Evolutionary conservation across 2,329 filamentous ascomycete genomes (phyloP).

Genomic region (Fonsecaea monophora): DNA sequence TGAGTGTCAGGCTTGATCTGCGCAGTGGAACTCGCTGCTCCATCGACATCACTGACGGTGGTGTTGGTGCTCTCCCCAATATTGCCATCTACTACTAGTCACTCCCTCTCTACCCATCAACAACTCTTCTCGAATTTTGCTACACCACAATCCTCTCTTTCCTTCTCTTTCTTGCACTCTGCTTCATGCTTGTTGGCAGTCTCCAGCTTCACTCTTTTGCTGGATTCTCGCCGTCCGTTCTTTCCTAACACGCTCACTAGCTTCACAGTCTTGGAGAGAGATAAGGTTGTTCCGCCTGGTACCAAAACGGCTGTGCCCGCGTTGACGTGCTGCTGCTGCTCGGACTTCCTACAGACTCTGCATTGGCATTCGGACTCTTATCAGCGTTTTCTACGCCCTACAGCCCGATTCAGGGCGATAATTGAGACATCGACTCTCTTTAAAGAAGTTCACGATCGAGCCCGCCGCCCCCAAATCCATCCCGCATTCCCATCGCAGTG

Average conservation of each 20-base stretch:
- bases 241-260: slow-evolving; percentile 32
- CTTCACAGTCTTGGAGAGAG: slow-evolving; percentile 12
- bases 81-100: slow-evolving; percentile 1
- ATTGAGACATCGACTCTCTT: not conserved
- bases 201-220: slow-evolving; percentile 70
- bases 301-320: slow-evolving; percentile 17
- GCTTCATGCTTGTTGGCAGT: slow-evolving; percentile 46
- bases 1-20: slow-evolving; percentile 6
- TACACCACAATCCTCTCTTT: slow-evolving; percentile 22
- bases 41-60: not conserved
- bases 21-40: slow-evolving; percentile 3
- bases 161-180: slow-evolving; percentile 21
- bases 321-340: slow-evolving; percentile 13
- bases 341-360: slow-evolving; percentile 23
- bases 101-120: slow-evolving; percentile 8
- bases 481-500: slow-evolving; percentile 24
- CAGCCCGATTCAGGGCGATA: not conserved
- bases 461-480: slow-evolving; percentile 24
- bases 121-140: slow-evolving; percentile 11
- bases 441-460: not conserved
- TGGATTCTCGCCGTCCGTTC: slow-evolving; percentile 58
- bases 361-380: slow-evolving; percentile 20
- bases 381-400: not conserved
- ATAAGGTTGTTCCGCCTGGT: slow-evolving; percentile 25
- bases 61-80: not conserved